phyloP scores from a whole-genome alignment of 2,329 filamentous ascomycete species.

The Emericellopsis atlantica region DNA sequence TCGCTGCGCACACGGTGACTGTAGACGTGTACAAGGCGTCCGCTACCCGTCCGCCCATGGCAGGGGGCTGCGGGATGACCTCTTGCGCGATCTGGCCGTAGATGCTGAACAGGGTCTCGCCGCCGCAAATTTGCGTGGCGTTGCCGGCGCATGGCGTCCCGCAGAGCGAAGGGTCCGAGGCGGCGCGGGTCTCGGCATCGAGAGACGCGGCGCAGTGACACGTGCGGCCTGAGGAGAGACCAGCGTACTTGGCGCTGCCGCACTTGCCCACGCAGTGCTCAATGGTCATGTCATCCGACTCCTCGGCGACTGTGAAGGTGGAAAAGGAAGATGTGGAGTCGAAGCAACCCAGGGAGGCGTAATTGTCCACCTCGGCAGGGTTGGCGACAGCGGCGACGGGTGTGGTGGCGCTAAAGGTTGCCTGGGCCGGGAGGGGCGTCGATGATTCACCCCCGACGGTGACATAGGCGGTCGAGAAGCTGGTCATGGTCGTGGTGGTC shows the following conservation, averaged over 20 bases:
- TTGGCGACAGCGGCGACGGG: conserved; percentile 8
- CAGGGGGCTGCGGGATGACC: conserved; percentile 16
- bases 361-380: conserved; percentile 17
- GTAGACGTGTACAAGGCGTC: too few species aligned
- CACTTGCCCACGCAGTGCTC: conserved; percentile 25
- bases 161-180: conserved; percentile 18
- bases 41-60: conserved; percentile 8
- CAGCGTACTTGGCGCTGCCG: conserved; percentile 20
- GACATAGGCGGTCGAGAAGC: not conserved
- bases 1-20: too few species aligned
- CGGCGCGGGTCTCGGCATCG: conserved; percentile 23
- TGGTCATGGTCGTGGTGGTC: not conserved
- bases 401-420: conserved; percentile 1
- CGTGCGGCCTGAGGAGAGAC: conserved; percentile 19
- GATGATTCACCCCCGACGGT: not conserved
- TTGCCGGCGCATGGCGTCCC: conserved; percentile 28
- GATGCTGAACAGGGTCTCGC: conserved; percentile 25
- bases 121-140: conserved; percentile 26
- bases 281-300: conserved; percentile 23
- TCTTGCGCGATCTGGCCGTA: conserved; percentile 24
- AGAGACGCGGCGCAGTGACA: conserved; percentile 33
- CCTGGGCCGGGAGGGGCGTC: not conserved
- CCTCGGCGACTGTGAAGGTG: conserved; percentile 17
- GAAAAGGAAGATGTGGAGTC: conserved; percentile 20
- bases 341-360: conserved; percentile 27